Percentiles rank a stretch among this genome's conserved stretches.
These are phyloP conservation scores for Halophytophthora polymorphica DNA, from an alignment of 352 stramenopile genomes.

Conservation along the genomic window DNA sequence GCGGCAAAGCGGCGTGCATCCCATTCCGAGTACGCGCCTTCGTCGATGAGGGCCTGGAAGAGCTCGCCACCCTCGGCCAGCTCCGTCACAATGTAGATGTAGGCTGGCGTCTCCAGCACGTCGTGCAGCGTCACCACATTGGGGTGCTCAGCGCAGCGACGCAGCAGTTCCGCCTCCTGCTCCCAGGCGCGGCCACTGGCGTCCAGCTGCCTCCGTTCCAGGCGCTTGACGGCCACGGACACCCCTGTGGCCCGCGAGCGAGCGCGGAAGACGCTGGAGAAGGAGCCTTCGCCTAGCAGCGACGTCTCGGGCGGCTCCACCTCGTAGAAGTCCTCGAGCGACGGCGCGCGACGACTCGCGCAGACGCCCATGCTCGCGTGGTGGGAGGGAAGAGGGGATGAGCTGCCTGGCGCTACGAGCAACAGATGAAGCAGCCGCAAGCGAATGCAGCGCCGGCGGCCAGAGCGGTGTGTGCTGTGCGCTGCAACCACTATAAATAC, in stretches of 20 bases:
- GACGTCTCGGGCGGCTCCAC: constrained; percentile 32
- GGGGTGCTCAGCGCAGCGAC: constrained; percentile 41
- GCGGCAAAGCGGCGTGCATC: constrained; percentile 45
- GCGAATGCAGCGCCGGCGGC: too few species aligned
- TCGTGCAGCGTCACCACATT: constrained; percentile 58
- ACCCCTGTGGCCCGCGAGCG: constrained; percentile 28
- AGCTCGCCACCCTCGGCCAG: constrained; percentile 58
- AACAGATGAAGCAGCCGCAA: too few species aligned
- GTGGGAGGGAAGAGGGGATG: too few species aligned
- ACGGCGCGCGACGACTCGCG: constrained; percentile 28
- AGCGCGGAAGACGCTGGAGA: constrained; percentile 47
- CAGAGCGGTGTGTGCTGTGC: too few species aligned
- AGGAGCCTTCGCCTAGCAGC: constrained; percentile 45
- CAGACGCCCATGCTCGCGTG: constrained; percentile 39
- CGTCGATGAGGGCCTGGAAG: constrained; percentile 65
- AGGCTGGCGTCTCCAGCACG: constrained; percentile 42
- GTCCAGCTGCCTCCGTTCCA: constrained; percentile 23
- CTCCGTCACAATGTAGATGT: constrained; percentile 64
- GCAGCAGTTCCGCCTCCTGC: constrained; percentile 48
- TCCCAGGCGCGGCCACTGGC: constrained; percentile 28
- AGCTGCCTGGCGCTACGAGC: too few species aligned
- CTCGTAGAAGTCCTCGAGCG: constrained; percentile 37
- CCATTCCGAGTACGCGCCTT: constrained; percentile 76
- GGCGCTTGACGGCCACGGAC: constrained; percentile 57
- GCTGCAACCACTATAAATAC: too few species aligned